Percentiles rank a stretch among this genome's conserved stretches.
Evolutionary conservation across 805 yeast genomes (phyloP).

Genomic region (Candida fluviatilis): DNA sequence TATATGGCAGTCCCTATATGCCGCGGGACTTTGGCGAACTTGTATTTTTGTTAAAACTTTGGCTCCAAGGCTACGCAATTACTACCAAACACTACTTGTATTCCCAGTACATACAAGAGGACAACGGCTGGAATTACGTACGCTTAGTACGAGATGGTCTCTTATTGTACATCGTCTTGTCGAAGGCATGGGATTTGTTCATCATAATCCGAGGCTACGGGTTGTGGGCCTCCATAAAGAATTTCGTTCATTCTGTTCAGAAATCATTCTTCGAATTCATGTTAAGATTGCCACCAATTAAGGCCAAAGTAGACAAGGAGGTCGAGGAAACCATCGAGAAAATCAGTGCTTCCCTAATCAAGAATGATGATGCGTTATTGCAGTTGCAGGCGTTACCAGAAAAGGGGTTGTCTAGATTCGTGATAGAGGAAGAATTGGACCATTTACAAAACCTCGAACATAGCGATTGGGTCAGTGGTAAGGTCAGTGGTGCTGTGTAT

Average conservation of each 20-base stretch:
- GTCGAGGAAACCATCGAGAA: conserved; percentile 42
- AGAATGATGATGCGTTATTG: conserved; percentile 42
- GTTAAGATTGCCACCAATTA: conserved; percentile 50
- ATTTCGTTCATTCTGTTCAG: conserved; percentile 11
- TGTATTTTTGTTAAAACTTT: conserved; percentile 6
- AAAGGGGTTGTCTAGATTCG: conserved; percentile 47
- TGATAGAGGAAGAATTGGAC: conserved; percentile 50
- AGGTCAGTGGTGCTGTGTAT: conserved; percentile 92
- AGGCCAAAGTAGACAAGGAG: conserved; percentile 56
- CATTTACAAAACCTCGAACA: conserved; percentile 50
- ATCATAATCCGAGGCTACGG: conserved; percentile 36
- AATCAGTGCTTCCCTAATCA: conserved; percentile 57
- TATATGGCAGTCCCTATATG: conserved; percentile 20
- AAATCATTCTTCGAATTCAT: conserved; percentile 26
- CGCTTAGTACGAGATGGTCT: conserved; percentile 15
- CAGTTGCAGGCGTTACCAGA: conserved; percentile 54
- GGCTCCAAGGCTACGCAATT: neutral
- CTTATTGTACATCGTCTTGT: conserved; percentile 11
- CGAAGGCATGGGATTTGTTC: conserved; percentile 7
- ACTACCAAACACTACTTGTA: conserved; percentile 2
- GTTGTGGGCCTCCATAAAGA: conserved; percentile 21
- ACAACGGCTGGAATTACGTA: neutral
- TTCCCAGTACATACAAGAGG: neutral
- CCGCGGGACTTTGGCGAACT: conserved; percentile 17
- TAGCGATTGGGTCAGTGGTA: conserved; percentile 79